Conservation (phyloP, 768 basidiomycete genomes). For the Cytidiella melzeri region DNA sequence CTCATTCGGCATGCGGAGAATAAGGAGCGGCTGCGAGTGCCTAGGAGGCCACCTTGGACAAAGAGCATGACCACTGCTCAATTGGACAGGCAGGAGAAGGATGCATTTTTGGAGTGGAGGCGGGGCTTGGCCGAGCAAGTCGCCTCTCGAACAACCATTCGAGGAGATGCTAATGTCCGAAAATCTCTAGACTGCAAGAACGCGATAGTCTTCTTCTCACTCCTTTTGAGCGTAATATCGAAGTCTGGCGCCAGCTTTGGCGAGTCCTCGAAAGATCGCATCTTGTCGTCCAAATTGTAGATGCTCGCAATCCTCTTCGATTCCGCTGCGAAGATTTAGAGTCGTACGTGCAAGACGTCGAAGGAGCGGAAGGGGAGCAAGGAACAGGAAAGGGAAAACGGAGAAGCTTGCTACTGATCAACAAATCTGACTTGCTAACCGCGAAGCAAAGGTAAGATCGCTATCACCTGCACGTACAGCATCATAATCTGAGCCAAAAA, state of each 20-base stretch:
- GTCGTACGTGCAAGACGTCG: slow-evolving; percentile 77
- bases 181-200: slow-evolving; percentile 69
- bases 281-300: slow-evolving; percentile 91
- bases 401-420: slow-evolving; percentile 78
- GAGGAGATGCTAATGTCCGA: too few relatives aligned
- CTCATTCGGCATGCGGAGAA: slow-evolving; percentile 71
- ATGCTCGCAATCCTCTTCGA: slow-evolving; percentile 88
- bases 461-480: background rate
- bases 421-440: slow-evolving; percentile 92
- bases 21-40: slow-evolving; percentile 73
- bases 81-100: slow-evolving; percentile 84
- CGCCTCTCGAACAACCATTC: background rate
- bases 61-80: slow-evolving; percentile 70
- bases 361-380: slow-evolving; percentile 73
- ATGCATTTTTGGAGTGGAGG: slow-evolving; percentile 90
- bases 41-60: slow-evolving; percentile 86
- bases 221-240: slow-evolving; percentile 94
- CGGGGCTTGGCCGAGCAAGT: slow-evolving; percentile 86
- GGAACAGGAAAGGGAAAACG: slow-evolving; percentile 72
- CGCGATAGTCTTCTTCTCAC: slow-evolving; percentile 83
- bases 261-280: slow-evolving; percentile 93
- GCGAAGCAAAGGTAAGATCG: slow-evolving; percentile 67
- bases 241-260: slow-evolving; percentile 99
- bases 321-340: slow-evolving; percentile 94
- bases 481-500: background rate